Evolutionary conservation across 176 grass and related monocot genomes (phyloP).

Genomic region (Triticum urartu): DNA sequence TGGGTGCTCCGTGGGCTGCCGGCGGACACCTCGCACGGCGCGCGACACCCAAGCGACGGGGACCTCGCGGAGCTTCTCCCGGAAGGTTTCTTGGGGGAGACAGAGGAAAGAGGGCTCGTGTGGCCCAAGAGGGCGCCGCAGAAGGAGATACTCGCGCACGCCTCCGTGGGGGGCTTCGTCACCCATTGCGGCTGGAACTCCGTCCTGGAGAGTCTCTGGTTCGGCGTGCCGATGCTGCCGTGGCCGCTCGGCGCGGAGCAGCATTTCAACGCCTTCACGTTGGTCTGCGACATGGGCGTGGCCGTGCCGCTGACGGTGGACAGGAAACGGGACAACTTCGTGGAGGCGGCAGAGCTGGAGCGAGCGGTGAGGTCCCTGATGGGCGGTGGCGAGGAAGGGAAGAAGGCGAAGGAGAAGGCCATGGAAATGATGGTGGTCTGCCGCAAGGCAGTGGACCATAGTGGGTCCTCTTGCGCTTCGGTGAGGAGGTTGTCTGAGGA

Average conservation of each 20-base stretch:
- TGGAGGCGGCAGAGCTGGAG: slow-evolving; percentile 45
- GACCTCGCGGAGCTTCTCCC: slow-evolving; percentile 28
- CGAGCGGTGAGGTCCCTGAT: slow-evolving; percentile 38
- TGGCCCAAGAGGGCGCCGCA: slow-evolving; percentile 50
- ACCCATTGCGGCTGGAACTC: slow-evolving; percentile 67
- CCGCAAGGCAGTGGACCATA: slow-evolving; percentile 1
- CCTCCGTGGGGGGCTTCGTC: slow-evolving; percentile 35
- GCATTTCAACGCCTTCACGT: slow-evolving; percentile 45
- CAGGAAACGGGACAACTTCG: slow-evolving; percentile 11
- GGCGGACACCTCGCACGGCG: not conserved
- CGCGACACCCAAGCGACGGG: not conserved
- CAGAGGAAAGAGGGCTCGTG: slow-evolving; percentile 19
- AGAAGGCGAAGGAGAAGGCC: slow-evolving; percentile 31
- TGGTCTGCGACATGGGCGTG: slow-evolving; percentile 30
- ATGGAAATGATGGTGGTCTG: slow-evolving; percentile 22
- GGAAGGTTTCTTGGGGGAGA: slow-evolving; percentile 40
- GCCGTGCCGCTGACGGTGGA: slow-evolving; percentile 26
- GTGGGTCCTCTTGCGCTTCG: not conserved
- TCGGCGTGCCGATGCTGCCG: slow-evolving; percentile 45
- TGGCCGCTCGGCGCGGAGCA: slow-evolving; percentile 51
- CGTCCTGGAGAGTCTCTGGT: slow-evolving; percentile 48
- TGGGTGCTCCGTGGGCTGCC: slow-evolving; percentile 36
- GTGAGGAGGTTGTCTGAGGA: not conserved
- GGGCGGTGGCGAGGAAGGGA: slow-evolving; percentile 21
- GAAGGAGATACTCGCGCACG: slow-evolving; percentile 48